Percentiles rank a stretch among this genome's conserved stretches.
These are phyloP conservation scores for Phytopythium litorale DNA, from an alignment of 352 stramenopile species.

Conservation along the genomic window DNA sequence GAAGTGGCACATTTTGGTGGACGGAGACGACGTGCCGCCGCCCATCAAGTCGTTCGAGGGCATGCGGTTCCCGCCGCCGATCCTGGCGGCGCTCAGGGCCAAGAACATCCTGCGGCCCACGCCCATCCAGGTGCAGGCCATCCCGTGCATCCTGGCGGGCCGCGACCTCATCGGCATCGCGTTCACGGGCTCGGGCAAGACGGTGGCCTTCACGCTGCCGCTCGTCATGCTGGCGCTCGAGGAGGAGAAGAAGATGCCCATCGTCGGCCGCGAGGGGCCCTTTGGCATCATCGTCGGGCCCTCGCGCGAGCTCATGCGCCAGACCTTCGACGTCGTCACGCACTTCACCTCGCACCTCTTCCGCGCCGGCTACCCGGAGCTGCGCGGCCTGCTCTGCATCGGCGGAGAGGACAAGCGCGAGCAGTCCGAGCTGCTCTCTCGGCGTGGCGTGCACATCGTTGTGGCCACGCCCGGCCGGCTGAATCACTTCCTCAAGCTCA, in stretches of 20 bases:
- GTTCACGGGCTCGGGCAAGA: constrained; percentile 99
- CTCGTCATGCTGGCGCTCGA: constrained; percentile 97
- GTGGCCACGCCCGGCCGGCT: constrained; percentile 96
- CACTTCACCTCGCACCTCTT: constrained; percentile 89
- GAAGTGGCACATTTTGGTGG: constrained; percentile 98
- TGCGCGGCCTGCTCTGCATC: constrained; percentile 94
- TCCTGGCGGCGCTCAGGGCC: constrained; percentile 89
- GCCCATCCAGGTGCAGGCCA: constrained; percentile 98
- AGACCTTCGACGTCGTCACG: constrained; percentile 97
- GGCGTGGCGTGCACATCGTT: constrained; percentile 94
- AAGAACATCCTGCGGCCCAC: constrained; percentile 97
- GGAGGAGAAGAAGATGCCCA: constrained; percentile 94
- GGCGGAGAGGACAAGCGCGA: constrained; percentile 93
- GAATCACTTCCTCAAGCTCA: constrained; percentile 95
- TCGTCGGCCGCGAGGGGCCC: constrained; percentile 93
- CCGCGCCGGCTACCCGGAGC: constrained; percentile 62
- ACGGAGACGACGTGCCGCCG: constrained; percentile 94
- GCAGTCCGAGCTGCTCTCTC: constrained; percentile 88
- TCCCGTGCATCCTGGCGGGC: constrained; percentile 95
- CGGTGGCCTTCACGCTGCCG: constrained; percentile 96
- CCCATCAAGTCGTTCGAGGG: constrained; percentile 97
- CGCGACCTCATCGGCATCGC: constrained; percentile 99
- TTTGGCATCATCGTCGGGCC: constrained; percentile 97
- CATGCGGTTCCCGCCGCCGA: constrained; percentile 95
- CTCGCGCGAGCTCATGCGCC: constrained; percentile 95